These are phyloP conservation scores for Oryza officinalis DNA, from an alignment of 176 grass and related monocot species.

Conservation along the genomic window DNA sequence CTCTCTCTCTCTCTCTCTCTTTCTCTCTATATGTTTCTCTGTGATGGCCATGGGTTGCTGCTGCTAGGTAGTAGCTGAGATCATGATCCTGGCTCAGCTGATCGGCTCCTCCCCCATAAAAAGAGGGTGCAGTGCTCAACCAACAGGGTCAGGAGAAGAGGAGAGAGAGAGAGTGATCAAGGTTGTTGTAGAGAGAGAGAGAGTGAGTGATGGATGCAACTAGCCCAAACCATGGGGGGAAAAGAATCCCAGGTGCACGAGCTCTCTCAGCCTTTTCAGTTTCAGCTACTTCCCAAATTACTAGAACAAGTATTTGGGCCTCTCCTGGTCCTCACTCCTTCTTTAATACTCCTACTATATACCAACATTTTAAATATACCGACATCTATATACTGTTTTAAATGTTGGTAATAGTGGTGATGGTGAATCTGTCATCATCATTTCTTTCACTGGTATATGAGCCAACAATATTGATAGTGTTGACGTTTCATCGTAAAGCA, in stretches of 20 bases:
- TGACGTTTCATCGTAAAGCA: too few relatives aligned
- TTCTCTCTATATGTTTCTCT: not conserved
- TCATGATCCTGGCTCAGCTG: not conserved
- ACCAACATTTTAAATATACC: too few relatives aligned
- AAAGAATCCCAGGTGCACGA: slow-evolving; percentile 82
- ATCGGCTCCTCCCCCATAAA: slow-evolving; percentile 48
- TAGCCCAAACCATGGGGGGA: slow-evolving; percentile 56
- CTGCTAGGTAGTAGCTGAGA: not conserved
- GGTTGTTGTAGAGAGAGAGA: not conserved
- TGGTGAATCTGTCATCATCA: too few relatives aligned
- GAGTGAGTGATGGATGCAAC: not conserved
- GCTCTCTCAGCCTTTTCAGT: slow-evolving; percentile 44
- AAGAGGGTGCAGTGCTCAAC: slow-evolving; percentile 49
- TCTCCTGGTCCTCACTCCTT: too few relatives aligned
- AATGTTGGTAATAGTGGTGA: too few relatives aligned
- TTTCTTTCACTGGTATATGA: too few relatives aligned
- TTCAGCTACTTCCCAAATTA: not conserved
- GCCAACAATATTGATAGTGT: too few relatives aligned
- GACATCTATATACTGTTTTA: too few relatives aligned
- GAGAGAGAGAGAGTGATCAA: slow-evolving; percentile 3
- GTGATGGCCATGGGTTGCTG: not conserved
- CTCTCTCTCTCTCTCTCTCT: slow-evolving; percentile 25
- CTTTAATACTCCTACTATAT: too few relatives aligned
- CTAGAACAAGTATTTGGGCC: not conserved
- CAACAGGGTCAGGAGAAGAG: slow-evolving; percentile 26